phyloP scores from a whole-genome alignment of 352 stramenopile species.

The Plasmopara muralis region DNA sequence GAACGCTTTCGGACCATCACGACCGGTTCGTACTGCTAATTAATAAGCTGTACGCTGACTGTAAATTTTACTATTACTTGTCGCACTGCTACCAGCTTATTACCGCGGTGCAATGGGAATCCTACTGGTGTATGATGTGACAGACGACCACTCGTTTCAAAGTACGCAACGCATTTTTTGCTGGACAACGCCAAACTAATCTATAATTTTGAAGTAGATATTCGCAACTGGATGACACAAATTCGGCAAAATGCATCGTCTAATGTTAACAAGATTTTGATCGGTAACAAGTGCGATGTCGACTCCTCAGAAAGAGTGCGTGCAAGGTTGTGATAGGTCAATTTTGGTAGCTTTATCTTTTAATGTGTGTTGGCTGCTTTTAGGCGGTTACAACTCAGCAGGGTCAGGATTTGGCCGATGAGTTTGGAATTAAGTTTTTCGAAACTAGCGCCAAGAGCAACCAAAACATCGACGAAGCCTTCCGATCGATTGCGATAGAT shows the following conservation, averaged over 20 bases:
- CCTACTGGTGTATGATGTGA: constrained; percentile 90
- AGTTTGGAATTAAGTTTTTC: constrained; percentile 94
- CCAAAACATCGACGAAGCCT: constrained; percentile 88
- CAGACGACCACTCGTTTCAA: constrained; percentile 88
- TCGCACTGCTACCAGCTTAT: constrained; percentile 50
- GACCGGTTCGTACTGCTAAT: constrained; percentile 34
- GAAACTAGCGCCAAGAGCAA: constrained; percentile 93
- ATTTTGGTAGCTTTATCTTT: neutral
- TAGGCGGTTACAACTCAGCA: constrained; percentile 90
- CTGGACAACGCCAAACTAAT: neutral
- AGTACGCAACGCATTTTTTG: constrained; percentile 37
- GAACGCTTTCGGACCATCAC: constrained; percentile 87
- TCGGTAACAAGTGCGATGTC: constrained; percentile 99
- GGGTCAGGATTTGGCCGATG: constrained; percentile 87
- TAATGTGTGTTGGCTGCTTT: constrained; percentile 3
- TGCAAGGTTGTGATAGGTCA: neutral
- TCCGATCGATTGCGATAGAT: constrained; percentile 83
- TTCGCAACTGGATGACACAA: constrained; percentile 89
- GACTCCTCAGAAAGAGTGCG: constrained; percentile 91
- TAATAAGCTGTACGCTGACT: neutral
- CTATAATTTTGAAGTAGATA: constrained; percentile 36
- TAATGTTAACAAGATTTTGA: constrained; percentile 99
- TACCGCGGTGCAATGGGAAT: constrained; percentile 90
- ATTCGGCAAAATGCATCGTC: constrained; percentile 97
- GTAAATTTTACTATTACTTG: neutral